Evolutionary conservation across 1,284 basidiomycete species (phyloP).

Genomic region (Chondrostereum purpureum): DNA sequence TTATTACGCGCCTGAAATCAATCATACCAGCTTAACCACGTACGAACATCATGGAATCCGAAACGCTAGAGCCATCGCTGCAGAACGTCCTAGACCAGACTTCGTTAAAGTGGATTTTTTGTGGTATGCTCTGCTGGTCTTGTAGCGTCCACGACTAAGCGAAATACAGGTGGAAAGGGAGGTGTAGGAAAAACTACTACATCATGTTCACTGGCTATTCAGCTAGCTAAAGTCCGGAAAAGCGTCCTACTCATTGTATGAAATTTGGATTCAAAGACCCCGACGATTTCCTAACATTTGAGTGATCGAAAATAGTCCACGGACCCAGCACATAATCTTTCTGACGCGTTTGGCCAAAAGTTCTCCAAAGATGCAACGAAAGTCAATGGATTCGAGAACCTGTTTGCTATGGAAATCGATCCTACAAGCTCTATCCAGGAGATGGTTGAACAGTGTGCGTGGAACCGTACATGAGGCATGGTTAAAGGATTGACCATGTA

Average conservation of each 20-base stretch:
- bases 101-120: conserved; percentile 93
- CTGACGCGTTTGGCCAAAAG: conserved; percentile 98
- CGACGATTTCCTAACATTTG: neutral
- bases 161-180: conserved; percentile 78
- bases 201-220: conserved; percentile 92
- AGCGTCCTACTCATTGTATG: conserved; percentile 91
- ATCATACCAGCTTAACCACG: neutral
- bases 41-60: conserved; percentile 36
- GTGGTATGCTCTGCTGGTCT: conserved; percentile 50
- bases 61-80: conserved; percentile 70
- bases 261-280: conserved; percentile 12
- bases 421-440: conserved; percentile 95
- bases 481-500: too few species aligned
- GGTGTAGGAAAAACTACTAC: conserved; percentile 98
- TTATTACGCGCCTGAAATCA: neutral
- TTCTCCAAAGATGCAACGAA: conserved; percentile 99
- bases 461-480: too few species aligned
- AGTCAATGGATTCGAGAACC: conserved; percentile 96
- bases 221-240: conserved; percentile 80
- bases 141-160: neutral
- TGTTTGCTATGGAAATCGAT: conserved; percentile 99
- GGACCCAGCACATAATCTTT: conserved; percentile 97
- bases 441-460: conserved; percentile 95
- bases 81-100: conserved; percentile 89
- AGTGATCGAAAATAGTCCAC: conserved; percentile 66